phyloP scores from a whole-genome alignment of 2,329 filamentous ascomycete genomes.

The Shiraia bambusicola region DNA sequence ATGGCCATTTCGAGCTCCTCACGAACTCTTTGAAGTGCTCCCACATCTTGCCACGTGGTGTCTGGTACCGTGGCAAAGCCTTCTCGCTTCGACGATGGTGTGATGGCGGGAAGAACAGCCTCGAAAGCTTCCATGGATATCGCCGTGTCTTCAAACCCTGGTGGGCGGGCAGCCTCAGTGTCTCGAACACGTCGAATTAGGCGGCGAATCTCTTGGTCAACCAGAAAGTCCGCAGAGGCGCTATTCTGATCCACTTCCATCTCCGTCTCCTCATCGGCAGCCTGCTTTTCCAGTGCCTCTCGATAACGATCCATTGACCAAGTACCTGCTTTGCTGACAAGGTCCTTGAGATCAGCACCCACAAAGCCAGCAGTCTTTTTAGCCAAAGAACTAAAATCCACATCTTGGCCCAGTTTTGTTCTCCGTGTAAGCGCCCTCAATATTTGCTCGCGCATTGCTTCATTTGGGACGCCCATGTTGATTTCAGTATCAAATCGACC shows the following conservation, averaged over 20 bases:
- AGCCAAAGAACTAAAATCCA: slow-evolving; percentile 74
- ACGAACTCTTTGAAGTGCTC: slow-evolving; percentile 77
- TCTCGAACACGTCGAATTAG: slow-evolving; percentile 55
- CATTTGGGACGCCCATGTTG: slow-evolving; percentile 83
- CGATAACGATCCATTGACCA: slow-evolving; percentile 64
- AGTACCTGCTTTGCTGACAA: slow-evolving; percentile 65
- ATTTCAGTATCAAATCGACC: slow-evolving; percentile 82
- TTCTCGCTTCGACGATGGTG: slow-evolving; percentile 83
- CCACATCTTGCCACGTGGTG: slow-evolving; percentile 91
- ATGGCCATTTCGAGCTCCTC: slow-evolving; percentile 82
- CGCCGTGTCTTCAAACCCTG: slow-evolving; percentile 56
- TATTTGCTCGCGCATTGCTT: slow-evolving; percentile 75
- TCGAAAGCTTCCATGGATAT: slow-evolving; percentile 72
- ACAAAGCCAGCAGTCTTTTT: slow-evolving; percentile 91
- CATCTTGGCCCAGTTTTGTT: slow-evolving; percentile 63
- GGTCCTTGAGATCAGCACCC: slow-evolving; percentile 78
- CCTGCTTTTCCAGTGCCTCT: slow-evolving; percentile 51
- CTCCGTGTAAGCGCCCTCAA: slow-evolving; percentile 70
- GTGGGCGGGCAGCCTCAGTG: slow-evolving; percentile 53
- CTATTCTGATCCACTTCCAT: slow-evolving; percentile 55
- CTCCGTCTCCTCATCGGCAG: slow-evolving; percentile 38
- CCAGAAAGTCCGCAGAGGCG: neutral
- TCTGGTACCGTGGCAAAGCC: slow-evolving; percentile 93
- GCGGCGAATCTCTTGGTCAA: slow-evolving; percentile 28
- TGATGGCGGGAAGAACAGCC: slow-evolving; percentile 70